Base-by-base conservation (phyloP, 176 grass and related monocot species). In the Avena insularis region DNA sequence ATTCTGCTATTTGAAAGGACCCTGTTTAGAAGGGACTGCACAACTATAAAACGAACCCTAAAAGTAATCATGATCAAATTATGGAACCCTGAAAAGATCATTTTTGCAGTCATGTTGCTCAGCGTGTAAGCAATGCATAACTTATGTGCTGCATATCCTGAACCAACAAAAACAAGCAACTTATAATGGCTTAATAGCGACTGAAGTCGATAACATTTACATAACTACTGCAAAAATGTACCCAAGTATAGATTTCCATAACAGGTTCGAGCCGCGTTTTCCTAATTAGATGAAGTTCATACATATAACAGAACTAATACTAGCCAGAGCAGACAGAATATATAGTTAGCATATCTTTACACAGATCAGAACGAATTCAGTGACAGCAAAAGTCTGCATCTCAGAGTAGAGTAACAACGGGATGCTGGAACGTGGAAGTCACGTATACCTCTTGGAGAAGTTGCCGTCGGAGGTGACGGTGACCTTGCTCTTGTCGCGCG, bases 401-500 rank as follows among this genome's bases (percentile, higher is more conserved):
- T 55, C 62, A 31, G 11, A 17, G 25, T 6, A 65, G 29, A 31
- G 62, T 12, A 65, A 14, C 25, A 65, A 31, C 1, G 4, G 27
- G 62, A 65, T 65, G 12, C 8, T 43, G 49, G 12, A 77, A 31
- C 40, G 53, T 8, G n/a, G 3, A n/a, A 15, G 35, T 0, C 12
- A 5, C 5, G n/a, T 57, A 49, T 76, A 95, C 90, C 87, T 90
- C 88, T 97, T 97, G n/a, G 95, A 97, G 84, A 97, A 97, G 53
- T 88, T 54, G 0, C 95, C 95, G 8, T 97, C 95, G 49, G 95
- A 97, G 71, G 86, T 91, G 92, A 97, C 92, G 38, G 86, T 94
- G 77, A 97, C 93, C 92, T 92, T 94, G 67, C 78, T 91, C 88
- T 91, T 94, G 33, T 97, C 95, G 71, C 95, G 92, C 4, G 90